Evolutionary conservation across 2,329 filamentous ascomycete genomes (phyloP).

Genomic region (Colletotrichum aenigma): DNA sequence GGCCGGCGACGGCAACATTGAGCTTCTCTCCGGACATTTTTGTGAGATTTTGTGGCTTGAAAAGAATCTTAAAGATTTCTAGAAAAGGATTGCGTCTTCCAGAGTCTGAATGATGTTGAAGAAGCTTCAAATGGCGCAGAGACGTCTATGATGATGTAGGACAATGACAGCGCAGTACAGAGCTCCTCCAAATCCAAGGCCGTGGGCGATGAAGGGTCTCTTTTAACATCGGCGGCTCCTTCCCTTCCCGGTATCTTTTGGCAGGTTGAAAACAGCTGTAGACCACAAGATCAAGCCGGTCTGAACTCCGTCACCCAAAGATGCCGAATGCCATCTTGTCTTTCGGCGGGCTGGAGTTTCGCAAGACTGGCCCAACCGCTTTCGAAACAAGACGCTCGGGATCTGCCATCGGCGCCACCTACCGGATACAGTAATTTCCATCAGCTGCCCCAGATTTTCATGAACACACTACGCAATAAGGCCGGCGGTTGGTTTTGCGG

Average conservation of each 20-base stretch:
- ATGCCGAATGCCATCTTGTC: neutral
- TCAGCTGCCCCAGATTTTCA: neutral
- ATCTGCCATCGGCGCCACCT: neutral
- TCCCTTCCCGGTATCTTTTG: neutral
- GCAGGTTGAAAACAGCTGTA: neutral
- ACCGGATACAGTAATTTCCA: neutral
- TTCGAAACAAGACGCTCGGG: neutral
- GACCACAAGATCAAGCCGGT: neutral
- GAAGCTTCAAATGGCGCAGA: neutral
- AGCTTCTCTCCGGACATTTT: conserved; percentile 29
- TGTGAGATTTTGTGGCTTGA: neutral
- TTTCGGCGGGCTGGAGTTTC: neutral
- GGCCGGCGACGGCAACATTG: conserved; percentile 50
- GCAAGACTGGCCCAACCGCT: neutral
- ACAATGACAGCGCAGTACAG: neutral
- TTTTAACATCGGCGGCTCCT: conserved; percentile 6
- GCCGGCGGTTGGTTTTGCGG: neutral
- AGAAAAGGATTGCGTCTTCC: too few relatives aligned
- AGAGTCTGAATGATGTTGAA: neutral
- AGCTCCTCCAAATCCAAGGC: neutral
- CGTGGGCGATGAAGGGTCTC: neutral
- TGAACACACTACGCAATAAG: neutral
- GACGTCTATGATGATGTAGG: neutral
- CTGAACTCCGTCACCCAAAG: neutral
- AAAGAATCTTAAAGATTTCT: neutral